A percentile compares a stretch with the other conserved stretches of the same genome.
These are phyloP conservation scores for Pezicula neosporulosa DNA, from an alignment of 2,329 filamentous ascomycete genomes.

Conservation along the genomic window DNA sequence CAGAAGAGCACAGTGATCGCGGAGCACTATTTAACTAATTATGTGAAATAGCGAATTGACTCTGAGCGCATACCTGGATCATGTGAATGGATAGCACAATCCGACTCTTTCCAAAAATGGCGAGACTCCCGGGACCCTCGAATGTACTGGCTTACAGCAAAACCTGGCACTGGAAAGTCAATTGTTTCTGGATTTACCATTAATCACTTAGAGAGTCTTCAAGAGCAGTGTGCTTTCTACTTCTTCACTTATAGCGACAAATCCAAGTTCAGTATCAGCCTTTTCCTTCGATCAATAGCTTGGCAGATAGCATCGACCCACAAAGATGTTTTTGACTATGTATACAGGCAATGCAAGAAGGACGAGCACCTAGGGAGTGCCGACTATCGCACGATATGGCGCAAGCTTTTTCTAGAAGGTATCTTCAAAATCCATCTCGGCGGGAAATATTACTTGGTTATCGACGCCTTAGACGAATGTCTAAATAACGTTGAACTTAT, in stretches of 20 bases:
- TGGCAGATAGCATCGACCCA: conserved; percentile 30
- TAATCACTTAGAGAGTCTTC: conserved; percentile 7
- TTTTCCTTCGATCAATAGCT: conserved; percentile 24
- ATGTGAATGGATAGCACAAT: conserved; percentile 17
- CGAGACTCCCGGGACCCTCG: background rate
- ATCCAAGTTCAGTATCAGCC: conserved; percentile 8
- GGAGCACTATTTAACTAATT: no score
- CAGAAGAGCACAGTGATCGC: no score
- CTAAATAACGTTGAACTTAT: no score
- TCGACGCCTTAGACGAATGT: conserved; percentile 33
- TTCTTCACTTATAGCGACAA: conserved; percentile 22
- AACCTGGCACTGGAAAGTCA: conserved; percentile 25
- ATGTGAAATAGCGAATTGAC: no score
- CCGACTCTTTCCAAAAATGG: conserved; percentile 8
- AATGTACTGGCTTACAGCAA: conserved; percentile 24
- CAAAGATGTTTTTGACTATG: no score
- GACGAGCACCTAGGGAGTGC: no score
- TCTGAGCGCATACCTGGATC: conserved; percentile 10
- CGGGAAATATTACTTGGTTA: conserved; percentile 31
- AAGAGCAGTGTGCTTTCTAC: conserved; percentile 14
- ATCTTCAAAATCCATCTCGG: conserved; percentile 21
- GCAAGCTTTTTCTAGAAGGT: conserved; percentile 29
- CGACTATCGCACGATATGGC: conserved; percentile 28
- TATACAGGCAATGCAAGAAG: no score
- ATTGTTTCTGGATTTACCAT: conserved; percentile 15